A percentile compares a stretch with the other conserved stretches of the same genome.
These are phyloP conservation scores for Fusarium ramigenum DNA, from an alignment of 2,329 filamentous ascomycete genomes.

Conservation along the genomic window DNA sequence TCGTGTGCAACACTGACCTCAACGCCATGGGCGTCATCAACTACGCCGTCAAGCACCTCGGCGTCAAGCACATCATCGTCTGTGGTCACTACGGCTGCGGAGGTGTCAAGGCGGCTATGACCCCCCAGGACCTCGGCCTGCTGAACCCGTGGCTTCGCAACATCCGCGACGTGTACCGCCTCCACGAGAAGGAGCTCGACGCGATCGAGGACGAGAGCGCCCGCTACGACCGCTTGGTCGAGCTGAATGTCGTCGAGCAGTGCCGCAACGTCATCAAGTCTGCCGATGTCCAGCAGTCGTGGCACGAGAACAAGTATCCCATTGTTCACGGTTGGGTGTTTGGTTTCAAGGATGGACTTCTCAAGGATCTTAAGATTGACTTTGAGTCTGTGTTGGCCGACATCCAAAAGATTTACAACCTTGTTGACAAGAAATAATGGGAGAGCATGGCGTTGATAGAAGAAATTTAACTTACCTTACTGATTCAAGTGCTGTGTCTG, in stretches of 20 bases:
- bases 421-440: slow-evolving; percentile 48
- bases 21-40: slow-evolving; percentile 85
- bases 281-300: slow-evolving; percentile 78
- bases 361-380: slow-evolving; percentile 72
- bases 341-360: slow-evolving; percentile 71
- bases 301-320: slow-evolving; percentile 69
- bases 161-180: slow-evolving; percentile 77
- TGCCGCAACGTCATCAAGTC: slow-evolving; percentile 83
- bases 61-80: slow-evolving; percentile 83
- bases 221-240: slow-evolving; percentile 76
- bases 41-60: slow-evolving; percentile 83
- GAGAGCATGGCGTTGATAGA: slow-evolving; percentile 15
- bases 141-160: slow-evolving; percentile 80
- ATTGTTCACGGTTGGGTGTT: slow-evolving; percentile 81
- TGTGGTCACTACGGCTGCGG: slow-evolving; percentile 84
- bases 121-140: slow-evolving; percentile 73
- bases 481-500: not conserved
- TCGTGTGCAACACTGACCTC: slow-evolving; percentile 82
- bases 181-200: slow-evolving; percentile 77
- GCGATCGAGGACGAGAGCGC: slow-evolving; percentile 65
- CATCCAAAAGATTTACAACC: slow-evolving; percentile 73
- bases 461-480: slow-evolving; percentile 16
- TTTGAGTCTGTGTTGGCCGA: slow-evolving; percentile 64
- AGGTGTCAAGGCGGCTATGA: slow-evolving; percentile 79
- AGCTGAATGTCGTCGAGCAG: slow-evolving; percentile 84